Percentiles rank a stretch among this genome's conserved stretches.
phyloP scores from a whole-genome alignment of 108 stramenopile genomes.

The Discostella stelligeroides region DNA sequence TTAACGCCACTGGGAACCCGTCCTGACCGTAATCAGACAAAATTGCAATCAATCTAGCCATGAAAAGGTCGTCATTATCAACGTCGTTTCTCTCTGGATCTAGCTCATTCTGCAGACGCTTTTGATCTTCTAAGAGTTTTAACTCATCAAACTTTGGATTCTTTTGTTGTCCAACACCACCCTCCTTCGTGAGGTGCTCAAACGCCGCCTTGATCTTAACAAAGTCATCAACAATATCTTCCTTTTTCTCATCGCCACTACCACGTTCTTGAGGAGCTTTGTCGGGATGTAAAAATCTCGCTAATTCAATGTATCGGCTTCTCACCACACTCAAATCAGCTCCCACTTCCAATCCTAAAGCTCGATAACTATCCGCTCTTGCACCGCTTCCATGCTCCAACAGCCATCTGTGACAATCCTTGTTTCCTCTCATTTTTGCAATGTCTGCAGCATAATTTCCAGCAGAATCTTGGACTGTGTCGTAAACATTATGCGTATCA shows the following conservation, averaged over 20 bases:
- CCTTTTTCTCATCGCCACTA: constrained; percentile 18
- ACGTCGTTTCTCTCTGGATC: constrained; percentile 1
- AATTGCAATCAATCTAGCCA: constrained; percentile 73
- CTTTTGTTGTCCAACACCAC: constrained; percentile 45
- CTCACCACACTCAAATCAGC: constrained; percentile 35
- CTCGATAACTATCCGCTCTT: constrained; percentile 53
- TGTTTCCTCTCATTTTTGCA: constrained; percentile 79
- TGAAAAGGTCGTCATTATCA: constrained; percentile 48
- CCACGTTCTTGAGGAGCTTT: not conserved
- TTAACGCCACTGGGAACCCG: constrained; percentile 66
- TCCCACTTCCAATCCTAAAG: constrained; percentile 55
- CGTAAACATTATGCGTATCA: constrained; percentile 65
- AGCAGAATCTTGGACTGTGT: constrained; percentile 67
- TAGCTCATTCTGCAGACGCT: not conserved
- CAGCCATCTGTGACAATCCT: constrained; percentile 55
- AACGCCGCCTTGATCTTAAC: constrained; percentile 47
- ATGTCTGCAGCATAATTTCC: constrained; percentile 84
- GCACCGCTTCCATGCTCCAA: constrained; percentile 61
- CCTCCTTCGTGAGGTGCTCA: constrained; percentile 51
- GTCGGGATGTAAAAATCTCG: constrained; percentile 73
- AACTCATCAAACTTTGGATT: constrained; percentile 54
- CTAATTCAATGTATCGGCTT: constrained; percentile 57
- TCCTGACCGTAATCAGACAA: constrained; percentile 79
- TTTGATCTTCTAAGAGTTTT: constrained; percentile 35
- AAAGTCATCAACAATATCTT: constrained; percentile 26